Evolutionary conservation across 1,284 basidiomycete species (phyloP).

Genomic region (Apiotrichum gracile): DNA sequence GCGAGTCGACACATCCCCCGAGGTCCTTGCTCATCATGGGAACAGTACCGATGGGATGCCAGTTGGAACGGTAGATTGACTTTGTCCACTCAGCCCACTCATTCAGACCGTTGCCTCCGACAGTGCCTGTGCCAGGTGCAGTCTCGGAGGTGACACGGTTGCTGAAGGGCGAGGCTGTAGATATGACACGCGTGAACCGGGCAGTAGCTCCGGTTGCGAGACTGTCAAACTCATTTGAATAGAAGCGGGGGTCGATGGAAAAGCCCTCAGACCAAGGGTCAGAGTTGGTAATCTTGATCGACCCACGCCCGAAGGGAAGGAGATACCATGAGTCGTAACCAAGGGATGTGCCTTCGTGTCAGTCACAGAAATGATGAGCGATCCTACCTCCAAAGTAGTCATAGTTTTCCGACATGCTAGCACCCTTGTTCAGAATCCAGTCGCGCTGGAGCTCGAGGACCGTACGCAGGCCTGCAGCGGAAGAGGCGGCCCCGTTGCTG

Average conservation of each 20-base stretch:
- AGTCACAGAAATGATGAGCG: background rate
- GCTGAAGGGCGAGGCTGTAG: conserved; percentile 13
- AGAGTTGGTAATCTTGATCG: conserved; percentile 32
- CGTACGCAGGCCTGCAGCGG: conserved; percentile 25
- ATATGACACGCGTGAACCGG: conserved; percentile 21
- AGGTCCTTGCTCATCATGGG: conserved; percentile 58
- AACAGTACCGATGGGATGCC: conserved; percentile 56
- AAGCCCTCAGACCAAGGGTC: conserved; percentile 27
- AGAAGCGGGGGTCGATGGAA: conserved; percentile 45
- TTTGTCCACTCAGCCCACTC: conserved; percentile 45
- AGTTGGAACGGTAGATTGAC: conserved; percentile 31
- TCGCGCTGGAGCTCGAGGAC: conserved; percentile 40
- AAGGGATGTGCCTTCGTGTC: conserved; percentile 13
- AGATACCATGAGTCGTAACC: conserved; percentile 45
- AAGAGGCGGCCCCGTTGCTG: conserved; percentile 28
- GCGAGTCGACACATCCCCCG: conserved; percentile 54
- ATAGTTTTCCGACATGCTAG: conserved; percentile 35
- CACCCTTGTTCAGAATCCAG: conserved; percentile 39
- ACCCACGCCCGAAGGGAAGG: conserved; percentile 43
- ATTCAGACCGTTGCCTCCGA: conserved; percentile 29
- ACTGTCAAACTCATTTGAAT: conserved; percentile 31
- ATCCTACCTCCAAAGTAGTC: conserved; percentile 29
- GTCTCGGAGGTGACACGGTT: conserved; percentile 31
- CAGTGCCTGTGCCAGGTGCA: conserved; percentile 37
- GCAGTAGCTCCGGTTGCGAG: conserved; percentile 21